These are phyloP conservation scores for Aspergillus nanangensis DNA, from an alignment of 495 filamentous ascomycete genomes.

Conservation along the genomic window DNA sequence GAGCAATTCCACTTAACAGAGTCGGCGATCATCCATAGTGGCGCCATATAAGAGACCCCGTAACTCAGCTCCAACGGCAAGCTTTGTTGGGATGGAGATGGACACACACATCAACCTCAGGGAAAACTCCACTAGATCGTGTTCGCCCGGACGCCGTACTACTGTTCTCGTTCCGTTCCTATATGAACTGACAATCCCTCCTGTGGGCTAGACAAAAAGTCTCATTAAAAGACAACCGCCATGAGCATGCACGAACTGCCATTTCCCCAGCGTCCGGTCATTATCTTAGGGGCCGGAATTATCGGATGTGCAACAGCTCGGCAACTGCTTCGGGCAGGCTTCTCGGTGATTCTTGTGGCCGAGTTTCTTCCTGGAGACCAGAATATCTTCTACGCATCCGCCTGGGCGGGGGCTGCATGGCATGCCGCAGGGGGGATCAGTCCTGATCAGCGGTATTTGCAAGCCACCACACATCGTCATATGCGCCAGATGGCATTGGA, in stretches of 20 bases:
- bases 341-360: slow-evolving; percentile 34
- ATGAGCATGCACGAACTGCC: slow-evolving; percentile 10
- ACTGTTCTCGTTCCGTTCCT: too few relatives aligned
- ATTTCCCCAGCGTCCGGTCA: slow-evolving; percentile 34
- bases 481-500: slow-evolving; percentile 36
- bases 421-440: slow-evolving; percentile 38
- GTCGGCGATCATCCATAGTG: too few relatives aligned
- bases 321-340: slow-evolving; percentile 33
- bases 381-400: slow-evolving; percentile 38
- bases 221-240: too few relatives aligned
- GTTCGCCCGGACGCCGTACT: too few relatives aligned
- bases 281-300: slow-evolving; percentile 40
- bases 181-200: too few relatives aligned
- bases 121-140: too few relatives aligned
- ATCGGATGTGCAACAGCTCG: slow-evolving; percentile 40
- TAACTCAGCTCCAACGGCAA: too few relatives aligned
- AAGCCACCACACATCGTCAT: slow-evolving; percentile 35
- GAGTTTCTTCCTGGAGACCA: slow-evolving; percentile 41
- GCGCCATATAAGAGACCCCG: too few relatives aligned
- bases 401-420: slow-evolving; percentile 45
- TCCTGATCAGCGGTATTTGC: slow-evolving; percentile 34
- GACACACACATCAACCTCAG: too few relatives aligned
- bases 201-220: too few relatives aligned
- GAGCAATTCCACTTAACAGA: too few relatives aligned
- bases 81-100: too few relatives aligned